Base-by-base conservation (phyloP, 192 early-diverging fungal species). In the Coemansia sp. region DNA sequence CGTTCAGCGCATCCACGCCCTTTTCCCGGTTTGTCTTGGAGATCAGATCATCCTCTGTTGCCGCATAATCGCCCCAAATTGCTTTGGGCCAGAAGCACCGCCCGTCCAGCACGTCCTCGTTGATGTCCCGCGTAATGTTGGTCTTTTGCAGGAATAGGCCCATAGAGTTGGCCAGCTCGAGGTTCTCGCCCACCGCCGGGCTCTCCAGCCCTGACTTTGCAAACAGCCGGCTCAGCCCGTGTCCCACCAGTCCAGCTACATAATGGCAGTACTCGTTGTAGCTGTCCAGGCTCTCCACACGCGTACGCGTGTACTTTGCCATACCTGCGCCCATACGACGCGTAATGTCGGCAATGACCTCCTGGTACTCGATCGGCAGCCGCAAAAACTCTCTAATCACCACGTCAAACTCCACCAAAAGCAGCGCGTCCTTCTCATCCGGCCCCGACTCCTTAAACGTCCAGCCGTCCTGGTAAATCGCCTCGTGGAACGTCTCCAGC, bases 201-300 rank as follows among this genome's bases (percentile, higher is more conserved):
- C 82, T 80, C 83, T 97, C 94, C 38, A 97, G 86, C 8, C 90
- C 90, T 23, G 90, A 91, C 12, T 86, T 92, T 21, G 85, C 83
- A 85, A 99, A 99, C 49, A 99, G 86, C 50, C 90, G 84, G 38
- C 92, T 96, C 52, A 99, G 74, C 19, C 97, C 95, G 64, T 92
- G 82, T 3, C 97, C 96, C 45, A 98, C 94, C 11, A 98, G 85
- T 25, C 97, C 96, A 16, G 97, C 96, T 11, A 97, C 96, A 73
- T 97, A 98, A 74, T 98, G 91, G 60, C 93, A 96, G 83, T 99
- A 99, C 54, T 94, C 86, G 77, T 99, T 89, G 85, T 93, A 99
- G 77, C 98, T 93, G 27, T 86, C 89, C 38, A 88, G 74, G 16
- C 91, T 94, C 6, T 78, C 70, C n/a, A 93, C 84, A 25, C 85